These are phyloP conservation scores for Colletotrichum phormii DNA, from an alignment of 2,329 filamentous ascomycete genomes.

Conservation along the genomic window DNA sequence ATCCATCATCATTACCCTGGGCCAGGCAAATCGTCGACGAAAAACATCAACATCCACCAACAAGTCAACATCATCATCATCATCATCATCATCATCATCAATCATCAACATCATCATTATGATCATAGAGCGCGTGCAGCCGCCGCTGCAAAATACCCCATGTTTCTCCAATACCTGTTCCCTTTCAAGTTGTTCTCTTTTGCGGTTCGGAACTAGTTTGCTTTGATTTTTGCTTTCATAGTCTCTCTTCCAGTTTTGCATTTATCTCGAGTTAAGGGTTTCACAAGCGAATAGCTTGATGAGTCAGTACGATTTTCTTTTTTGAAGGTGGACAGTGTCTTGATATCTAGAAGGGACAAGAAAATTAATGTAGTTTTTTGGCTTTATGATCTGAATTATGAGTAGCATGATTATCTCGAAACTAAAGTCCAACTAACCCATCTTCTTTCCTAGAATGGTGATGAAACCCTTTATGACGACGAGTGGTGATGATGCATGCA, in stretches of 20 bases:
- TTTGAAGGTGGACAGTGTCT: background rate
- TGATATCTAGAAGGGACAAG: background rate
- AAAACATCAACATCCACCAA: background rate
- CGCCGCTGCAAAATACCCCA: slow-evolving; percentile 16
- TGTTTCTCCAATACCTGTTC: background rate
- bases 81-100: background rate
- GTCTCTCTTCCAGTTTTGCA: background rate
- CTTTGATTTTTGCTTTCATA: background rate
- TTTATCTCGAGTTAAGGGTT: background rate
- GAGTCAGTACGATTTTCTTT: background rate
- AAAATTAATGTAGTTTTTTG: background rate
- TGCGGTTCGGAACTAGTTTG: background rate
- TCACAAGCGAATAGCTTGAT: background rate
- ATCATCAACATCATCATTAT: background rate
- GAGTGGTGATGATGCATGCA: background rate
- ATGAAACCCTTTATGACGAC: background rate
- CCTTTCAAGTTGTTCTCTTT: no score
- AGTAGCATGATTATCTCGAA: background rate
- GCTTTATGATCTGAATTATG: background rate
- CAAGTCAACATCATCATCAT: background rate
- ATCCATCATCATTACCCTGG: background rate
- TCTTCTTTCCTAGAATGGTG: background rate
- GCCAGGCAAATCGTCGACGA: background rate
- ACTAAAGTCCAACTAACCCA: background rate
- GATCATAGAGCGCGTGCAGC: slow-evolving; percentile 25